phyloP scores from a whole-genome alignment of 345 rosid genomes.

The Linum trigynum region DNA sequence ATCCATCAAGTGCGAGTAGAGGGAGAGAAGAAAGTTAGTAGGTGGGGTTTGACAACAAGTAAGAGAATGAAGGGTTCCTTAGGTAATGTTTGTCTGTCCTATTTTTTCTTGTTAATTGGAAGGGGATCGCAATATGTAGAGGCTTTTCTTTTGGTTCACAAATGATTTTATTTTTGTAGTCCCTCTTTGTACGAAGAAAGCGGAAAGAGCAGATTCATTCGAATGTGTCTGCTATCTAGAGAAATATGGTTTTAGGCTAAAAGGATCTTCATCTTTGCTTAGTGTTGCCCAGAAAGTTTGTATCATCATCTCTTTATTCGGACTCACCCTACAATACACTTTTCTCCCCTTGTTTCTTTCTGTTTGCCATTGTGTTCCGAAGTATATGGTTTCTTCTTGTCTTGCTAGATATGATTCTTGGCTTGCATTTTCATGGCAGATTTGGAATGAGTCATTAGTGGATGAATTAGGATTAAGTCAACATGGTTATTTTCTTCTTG shows the following conservation, averaged over 20 bases:
- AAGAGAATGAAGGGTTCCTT: not conserved
- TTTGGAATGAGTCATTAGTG: too few species aligned
- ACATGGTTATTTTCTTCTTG: too few species aligned
- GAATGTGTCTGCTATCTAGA: not conserved
- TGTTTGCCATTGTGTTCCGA: too few species aligned
- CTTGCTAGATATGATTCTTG: too few species aligned
- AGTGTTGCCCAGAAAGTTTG: not conserved
- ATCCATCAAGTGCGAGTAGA: constrained; percentile 15
- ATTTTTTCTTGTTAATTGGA: not conserved
- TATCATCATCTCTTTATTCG: not conserved
- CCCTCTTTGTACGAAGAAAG: not conserved
- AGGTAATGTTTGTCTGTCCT: not conserved
- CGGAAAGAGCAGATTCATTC: not conserved
- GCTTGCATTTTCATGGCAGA: too few species aligned
- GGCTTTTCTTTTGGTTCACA: not conserved
- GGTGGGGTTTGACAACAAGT: not conserved
- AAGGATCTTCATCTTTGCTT: not conserved
- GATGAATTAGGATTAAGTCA: too few species aligned
- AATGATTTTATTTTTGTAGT: not conserved
- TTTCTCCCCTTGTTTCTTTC: too few species aligned
- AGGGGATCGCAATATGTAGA: not conserved
- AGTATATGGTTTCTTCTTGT: too few species aligned
- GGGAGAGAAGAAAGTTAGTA: not conserved
- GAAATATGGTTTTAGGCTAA: not conserved
- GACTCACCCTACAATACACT: too few species aligned